Evolutionary conservation across 2,329 filamentous ascomycete genomes (phyloP).

Genomic region (Epichloe glyceriae): DNA sequence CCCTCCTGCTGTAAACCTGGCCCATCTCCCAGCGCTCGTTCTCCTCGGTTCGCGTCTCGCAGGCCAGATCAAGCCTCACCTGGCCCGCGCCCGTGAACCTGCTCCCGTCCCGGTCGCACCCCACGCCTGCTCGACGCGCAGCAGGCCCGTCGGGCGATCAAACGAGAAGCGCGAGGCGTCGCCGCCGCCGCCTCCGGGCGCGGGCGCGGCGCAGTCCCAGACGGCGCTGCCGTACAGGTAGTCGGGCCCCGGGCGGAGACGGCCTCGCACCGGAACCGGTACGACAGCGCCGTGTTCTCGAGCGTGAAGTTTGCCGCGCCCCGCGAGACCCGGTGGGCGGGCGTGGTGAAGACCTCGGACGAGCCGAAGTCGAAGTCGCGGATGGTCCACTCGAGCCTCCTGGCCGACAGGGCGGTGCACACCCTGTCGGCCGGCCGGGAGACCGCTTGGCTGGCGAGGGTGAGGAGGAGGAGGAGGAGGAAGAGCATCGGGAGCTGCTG

Average conservation of each 20-base stretch:
- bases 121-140: conserved; percentile 1
- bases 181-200: not conserved
- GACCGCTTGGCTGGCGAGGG: not conserved
- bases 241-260: not conserved
- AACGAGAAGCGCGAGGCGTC: not conserved
- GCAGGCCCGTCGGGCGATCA: not conserved
- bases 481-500: too few relatives aligned
- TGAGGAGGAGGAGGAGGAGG: not conserved
- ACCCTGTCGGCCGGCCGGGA: conserved; percentile 1
- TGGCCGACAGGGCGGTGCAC: not conserved
- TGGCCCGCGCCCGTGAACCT: not conserved
- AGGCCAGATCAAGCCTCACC: not conserved
- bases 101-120: conserved; percentile 1
- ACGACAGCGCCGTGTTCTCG: not conserved
- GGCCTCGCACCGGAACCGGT: not conserved
- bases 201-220: not conserved
- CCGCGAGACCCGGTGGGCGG: not conserved
- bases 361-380: not conserved
- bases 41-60: not conserved
- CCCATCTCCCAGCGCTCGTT: not conserved
- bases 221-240: not conserved
- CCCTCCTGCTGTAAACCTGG: not conserved
- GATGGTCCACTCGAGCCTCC: not conserved
- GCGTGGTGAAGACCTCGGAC: not conserved
- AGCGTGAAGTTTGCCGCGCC: conserved; percentile 1